Percentiles rank a stretch among this genome's conserved stretches.
phyloP scores from a whole-genome alignment of 331 rosid species.

The Pyracantha coccinea region DNA sequence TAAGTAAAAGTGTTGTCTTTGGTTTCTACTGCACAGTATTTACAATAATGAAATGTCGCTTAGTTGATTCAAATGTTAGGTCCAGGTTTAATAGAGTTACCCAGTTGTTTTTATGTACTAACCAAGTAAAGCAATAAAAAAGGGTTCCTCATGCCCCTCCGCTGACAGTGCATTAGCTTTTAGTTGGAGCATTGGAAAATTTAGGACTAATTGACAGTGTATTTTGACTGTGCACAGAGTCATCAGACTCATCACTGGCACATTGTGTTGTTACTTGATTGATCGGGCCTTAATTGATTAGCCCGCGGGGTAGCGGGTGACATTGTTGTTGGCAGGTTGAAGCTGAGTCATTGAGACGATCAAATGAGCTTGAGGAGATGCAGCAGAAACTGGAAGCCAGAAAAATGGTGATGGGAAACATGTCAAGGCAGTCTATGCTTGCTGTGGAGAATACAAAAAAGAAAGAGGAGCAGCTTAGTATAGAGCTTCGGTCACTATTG shows the following conservation, averaged over 20 bases:
- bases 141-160: background rate
- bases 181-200: background rate
- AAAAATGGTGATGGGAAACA: conserved; percentile 43
- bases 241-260: background rate
- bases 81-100: background rate
- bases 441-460: conserved; percentile 53
- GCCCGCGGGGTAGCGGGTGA: conserved; percentile 58
- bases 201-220: background rate
- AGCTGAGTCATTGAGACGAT: conserved; percentile 53
- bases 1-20: background rate
- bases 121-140: background rate
- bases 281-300: conserved; percentile 32
- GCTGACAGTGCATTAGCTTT: background rate
- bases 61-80: background rate
- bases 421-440: conserved; percentile 40
- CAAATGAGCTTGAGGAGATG: conserved; percentile 75
- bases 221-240: background rate
- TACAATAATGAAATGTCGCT: background rate
- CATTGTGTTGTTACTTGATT: conserved; percentile 2
- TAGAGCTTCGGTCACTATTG: conserved; percentile 69
- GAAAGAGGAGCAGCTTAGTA: conserved; percentile 70
- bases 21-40: background rate
- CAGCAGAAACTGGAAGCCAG: conserved; percentile 67
- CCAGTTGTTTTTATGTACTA: background rate
- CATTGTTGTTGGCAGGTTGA: conserved; percentile 62